Evolutionary conservation across 2,329 filamentous ascomycete genomes (phyloP), one percentile per base, ranked within the genome.

Genomic region (Cladosporium halotolerans): DNA sequence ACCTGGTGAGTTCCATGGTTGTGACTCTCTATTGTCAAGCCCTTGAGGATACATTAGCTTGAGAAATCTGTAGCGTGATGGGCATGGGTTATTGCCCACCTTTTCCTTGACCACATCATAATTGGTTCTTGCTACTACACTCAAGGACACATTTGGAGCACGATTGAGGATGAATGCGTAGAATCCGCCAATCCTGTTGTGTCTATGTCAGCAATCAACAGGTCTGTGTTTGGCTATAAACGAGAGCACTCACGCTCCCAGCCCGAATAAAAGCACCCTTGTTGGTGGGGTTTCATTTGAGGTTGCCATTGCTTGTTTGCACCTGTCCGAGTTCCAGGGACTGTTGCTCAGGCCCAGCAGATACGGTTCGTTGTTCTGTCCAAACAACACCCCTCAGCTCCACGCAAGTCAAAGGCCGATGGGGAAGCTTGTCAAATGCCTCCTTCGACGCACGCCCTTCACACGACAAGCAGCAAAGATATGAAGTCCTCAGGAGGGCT

Each of bases 121-220:
- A 48, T 76, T 76, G 1, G 73, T 76, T 54, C 73, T 68, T 8
- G 73, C 73, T 10, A 73, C 69, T 0, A 75, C 73, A 0, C 71
- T 73, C 13, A 76, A 55, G 4, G 66, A 67, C 8, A 76, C 70
- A 18, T 65, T 66, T 2, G 70, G 57, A 32, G 64, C 68, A 2
- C 75, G 72, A 49, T 69, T 72, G 0, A 81, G 60, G 34, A 81
- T 73, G 55, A 80, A 81, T 7, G 77, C 75, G 59, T 82, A 82
- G 57, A 82, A 81, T 2, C 77, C 79, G 28, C 79, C 79, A 48
- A 81, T 80, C 0, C 78, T 80, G 43, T 4, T n/a, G 4, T 9
- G 13, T 14, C 3, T 7, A 28, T 5, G 23, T 28, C 4, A 28
- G 23, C 23, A 28, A 28, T 28, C 23, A 28, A 28, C 16, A 42